phyloP scores from a whole-genome alignment of 2,329 filamentous ascomycete species.

The Neonectria faginata region DNA sequence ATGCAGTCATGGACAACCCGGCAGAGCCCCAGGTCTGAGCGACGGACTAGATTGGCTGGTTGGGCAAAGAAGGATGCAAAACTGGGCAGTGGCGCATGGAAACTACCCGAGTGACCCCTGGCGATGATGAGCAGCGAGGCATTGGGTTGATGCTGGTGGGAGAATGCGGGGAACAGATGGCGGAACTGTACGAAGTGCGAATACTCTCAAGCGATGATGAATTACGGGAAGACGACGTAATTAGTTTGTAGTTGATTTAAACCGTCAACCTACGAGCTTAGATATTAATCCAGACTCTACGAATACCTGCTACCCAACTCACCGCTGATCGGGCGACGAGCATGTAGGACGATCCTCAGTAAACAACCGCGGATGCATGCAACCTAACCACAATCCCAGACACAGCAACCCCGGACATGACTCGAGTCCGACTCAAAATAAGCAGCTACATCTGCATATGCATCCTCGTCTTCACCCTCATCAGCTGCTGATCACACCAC shows the following conservation, averaged over 20 bases:
- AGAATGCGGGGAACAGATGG: conserved; percentile 5
- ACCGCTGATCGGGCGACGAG: neutral
- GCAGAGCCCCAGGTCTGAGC: conserved; percentile 10
- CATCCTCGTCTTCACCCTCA: neutral
- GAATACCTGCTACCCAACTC: neutral
- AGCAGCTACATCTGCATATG: neutral
- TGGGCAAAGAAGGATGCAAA: neutral
- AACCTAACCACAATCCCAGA: neutral
- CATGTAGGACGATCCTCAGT: neutral
- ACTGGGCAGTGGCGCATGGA: neutral
- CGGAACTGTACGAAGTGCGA: neutral
- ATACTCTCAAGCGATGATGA: neutral
- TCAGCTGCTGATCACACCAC: conserved; percentile 18
- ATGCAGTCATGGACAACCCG: neutral
- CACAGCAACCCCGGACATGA: neutral
- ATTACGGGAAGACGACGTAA: neutral
- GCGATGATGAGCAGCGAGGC: conserved; percentile 2
- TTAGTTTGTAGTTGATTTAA: neutral
- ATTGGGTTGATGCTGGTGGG: neutral
- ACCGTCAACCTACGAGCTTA: neutral
- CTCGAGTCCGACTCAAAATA: neutral
- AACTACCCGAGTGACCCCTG: neutral
- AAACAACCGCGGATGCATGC: neutral
- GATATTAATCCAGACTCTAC: neutral
- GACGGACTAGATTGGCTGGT: conserved; percentile 2